Base-by-base conservation (phyloP, 2,329 filamentous ascomycete genomes). In the Trichoderma citrinoviride region DNA sequence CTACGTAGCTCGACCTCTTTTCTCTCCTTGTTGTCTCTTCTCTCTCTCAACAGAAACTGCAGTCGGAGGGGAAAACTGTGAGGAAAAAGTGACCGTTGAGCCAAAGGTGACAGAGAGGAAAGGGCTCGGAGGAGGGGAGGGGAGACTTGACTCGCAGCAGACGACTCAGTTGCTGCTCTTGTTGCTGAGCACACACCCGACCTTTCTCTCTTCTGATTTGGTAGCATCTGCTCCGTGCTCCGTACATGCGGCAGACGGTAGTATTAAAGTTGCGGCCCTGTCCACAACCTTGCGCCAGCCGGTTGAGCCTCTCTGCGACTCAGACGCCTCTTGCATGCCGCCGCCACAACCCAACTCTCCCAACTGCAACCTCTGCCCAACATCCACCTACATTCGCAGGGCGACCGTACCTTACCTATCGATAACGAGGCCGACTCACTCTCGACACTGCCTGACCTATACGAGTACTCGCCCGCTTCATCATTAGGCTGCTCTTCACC, bases 91-190 rank as follows among this genome's bases (percentile, higher is more conserved):
- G 52, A 25, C 37, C n/a, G 46, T 3, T 23, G 37, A 44, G 37
- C 37, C 37, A 56, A 44, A 33, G 29, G 29, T 33, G 29, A 33
- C 29, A 10, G 12, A 12, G 8, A 12, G 8, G 53, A 33, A n/a
- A 43, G 43, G 27, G 46, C 15, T 40, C 53, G 56, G 56, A 44
- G 56, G 56, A 60, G 56, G 56, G 56, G 56, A 60, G 56, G 56
- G 56, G 56, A 33, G 12, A 33, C 23, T 61, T 44, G 57, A 61
- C 47, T 61, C 57, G 57, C 47, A 61, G 33, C 47, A 61, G n/a
- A 29, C 27, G 33, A 43, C 21, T 3, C 2, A 43, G 15, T n/a
- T n/a, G 40, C 40, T 41, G 57, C 33, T 25, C 43, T 44, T 37
- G 1, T 12, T 29, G 7, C 1, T 12, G 12, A 44, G n/a, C 33